These are phyloP conservation scores for Nicotiana benthamiana DNA, from an alignment of 257 asterid species.

Conservation along the genomic window DNA sequence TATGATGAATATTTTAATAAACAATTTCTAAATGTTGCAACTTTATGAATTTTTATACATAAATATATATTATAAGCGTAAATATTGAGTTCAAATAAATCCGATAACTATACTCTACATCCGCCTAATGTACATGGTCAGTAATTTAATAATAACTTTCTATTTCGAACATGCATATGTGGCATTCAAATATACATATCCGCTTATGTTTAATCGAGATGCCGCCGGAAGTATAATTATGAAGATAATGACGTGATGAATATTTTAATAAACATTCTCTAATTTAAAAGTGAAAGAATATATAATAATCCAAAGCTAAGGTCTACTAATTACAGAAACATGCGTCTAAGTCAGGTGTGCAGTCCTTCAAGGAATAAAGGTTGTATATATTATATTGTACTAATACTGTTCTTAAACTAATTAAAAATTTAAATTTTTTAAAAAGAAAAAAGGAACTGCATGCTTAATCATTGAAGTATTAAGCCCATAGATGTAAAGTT, in stretches of 20 bases:
- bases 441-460: background rate
- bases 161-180: background rate
- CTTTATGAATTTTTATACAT: no score
- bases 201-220: background rate
- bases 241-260: background rate
- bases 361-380: slow-evolving; percentile 1
- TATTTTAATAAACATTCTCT: background rate
- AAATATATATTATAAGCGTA: no score
- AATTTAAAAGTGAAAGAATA: background rate
- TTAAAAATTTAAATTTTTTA: background rate
- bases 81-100: no score
- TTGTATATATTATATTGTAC: background rate
- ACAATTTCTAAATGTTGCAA: no score
- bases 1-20: no score
- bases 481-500: slow-evolving; percentile 1
- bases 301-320: slow-evolving; percentile 8
- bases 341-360: slow-evolving; percentile 3
- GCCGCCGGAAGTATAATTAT: background rate
- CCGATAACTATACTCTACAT: no score
- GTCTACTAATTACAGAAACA: slow-evolving; percentile 13
- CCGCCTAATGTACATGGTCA: no score
- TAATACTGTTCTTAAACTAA: background rate
- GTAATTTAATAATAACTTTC: background rate
- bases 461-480: slow-evolving; percentile 2
- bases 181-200: background rate